Percentiles rank a stretch among this genome's conserved stretches.
Conservation (phyloP, 192 early-diverging fungal genomes). For the Podila clonocystis region DNA sequence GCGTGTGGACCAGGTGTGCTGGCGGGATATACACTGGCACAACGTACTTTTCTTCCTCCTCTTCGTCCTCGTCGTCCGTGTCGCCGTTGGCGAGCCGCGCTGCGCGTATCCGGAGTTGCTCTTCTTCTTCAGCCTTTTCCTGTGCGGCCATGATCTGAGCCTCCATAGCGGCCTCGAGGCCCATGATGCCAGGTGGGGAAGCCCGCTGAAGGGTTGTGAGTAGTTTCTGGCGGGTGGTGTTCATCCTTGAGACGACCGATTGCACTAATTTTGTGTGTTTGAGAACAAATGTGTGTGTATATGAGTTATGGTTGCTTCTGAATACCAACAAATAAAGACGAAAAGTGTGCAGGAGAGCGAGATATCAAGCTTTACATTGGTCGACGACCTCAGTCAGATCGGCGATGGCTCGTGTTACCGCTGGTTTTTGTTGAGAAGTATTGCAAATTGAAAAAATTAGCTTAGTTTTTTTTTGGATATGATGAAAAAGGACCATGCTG, state of each 20-base stretch:
- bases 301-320: neutral
- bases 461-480: neutral
- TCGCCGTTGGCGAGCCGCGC: neutral
- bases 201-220: conserved; percentile 22
- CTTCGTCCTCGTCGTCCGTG: neutral
- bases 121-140: conserved; percentile 3
- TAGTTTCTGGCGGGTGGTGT: conserved; percentile 13
- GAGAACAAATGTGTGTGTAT: neutral
- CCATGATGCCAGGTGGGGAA: conserved; percentile 24
- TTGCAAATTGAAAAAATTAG: neutral
- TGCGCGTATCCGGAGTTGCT: neutral
- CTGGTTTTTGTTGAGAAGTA: neutral
- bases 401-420: conserved; percentile 12
- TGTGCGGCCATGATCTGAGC: conserved; percentile 27
- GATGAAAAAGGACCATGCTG: too few species aligned
- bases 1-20: conserved; percentile 4
- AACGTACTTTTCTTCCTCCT: neutral
- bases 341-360: neutral
- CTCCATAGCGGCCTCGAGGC: conserved; percentile 14
- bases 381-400: conserved; percentile 29
- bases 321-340: neutral
- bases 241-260: conserved; percentile 30
- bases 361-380: conserved; percentile 16
- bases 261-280: conserved; percentile 21
- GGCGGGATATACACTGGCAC: conserved; percentile 21